Evolutionary conservation across 2,329 filamentous ascomycete species (phyloP).

Genomic region (Cladosporium halotolerans): DNA sequence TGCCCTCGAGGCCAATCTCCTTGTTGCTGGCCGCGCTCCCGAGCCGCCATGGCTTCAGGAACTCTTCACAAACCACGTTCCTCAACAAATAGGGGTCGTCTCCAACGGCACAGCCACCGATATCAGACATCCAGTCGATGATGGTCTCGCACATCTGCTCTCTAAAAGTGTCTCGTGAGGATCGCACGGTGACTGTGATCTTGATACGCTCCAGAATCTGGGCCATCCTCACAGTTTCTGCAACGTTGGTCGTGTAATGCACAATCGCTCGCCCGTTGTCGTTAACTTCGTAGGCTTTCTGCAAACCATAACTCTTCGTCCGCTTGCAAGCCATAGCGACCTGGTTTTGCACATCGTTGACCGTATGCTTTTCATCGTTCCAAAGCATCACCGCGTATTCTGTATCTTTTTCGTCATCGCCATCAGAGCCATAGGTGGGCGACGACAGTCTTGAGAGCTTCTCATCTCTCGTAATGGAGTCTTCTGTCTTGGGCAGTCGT

Average conservation of each 20-base stretch:
- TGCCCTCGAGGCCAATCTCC: slow-evolving; percentile 67
- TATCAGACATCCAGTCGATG: slow-evolving; percentile 91
- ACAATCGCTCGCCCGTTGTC: slow-evolving; percentile 81
- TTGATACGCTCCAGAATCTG: slow-evolving; percentile 91
- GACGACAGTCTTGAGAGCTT: slow-evolving; percentile 61
- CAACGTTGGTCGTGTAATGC: slow-evolving; percentile 66
- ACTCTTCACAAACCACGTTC: slow-evolving; percentile 80
- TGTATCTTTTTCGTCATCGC: slow-evolving; percentile 38
- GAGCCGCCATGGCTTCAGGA: slow-evolving; percentile 78
- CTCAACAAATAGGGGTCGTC: slow-evolving; percentile 72
- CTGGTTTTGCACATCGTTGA: slow-evolving; percentile 83
- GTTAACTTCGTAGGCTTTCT: slow-evolving; percentile 82
- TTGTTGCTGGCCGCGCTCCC: slow-evolving; percentile 80
- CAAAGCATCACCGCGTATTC: slow-evolving; percentile 85
- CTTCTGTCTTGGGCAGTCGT: slow-evolving; percentile 73
- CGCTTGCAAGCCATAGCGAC: slow-evolving; percentile 82
- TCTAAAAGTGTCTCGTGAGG: slow-evolving; percentile 87
- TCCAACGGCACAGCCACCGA: slow-evolving; percentile 80
- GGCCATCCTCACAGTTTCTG: slow-evolving; percentile 68
- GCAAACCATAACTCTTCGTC: slow-evolving; percentile 59
- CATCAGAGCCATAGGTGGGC: slow-evolving; percentile 36
- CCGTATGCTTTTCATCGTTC: slow-evolving; percentile 99
- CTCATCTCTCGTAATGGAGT: slow-evolving; percentile 78
- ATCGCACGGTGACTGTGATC: slow-evolving; percentile 89
- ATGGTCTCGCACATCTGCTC: slow-evolving; percentile 99